These are phyloP conservation scores for Clonostachys rosea DNA, from an alignment of 2,329 filamentous ascomycete species.

Conservation along the genomic window DNA sequence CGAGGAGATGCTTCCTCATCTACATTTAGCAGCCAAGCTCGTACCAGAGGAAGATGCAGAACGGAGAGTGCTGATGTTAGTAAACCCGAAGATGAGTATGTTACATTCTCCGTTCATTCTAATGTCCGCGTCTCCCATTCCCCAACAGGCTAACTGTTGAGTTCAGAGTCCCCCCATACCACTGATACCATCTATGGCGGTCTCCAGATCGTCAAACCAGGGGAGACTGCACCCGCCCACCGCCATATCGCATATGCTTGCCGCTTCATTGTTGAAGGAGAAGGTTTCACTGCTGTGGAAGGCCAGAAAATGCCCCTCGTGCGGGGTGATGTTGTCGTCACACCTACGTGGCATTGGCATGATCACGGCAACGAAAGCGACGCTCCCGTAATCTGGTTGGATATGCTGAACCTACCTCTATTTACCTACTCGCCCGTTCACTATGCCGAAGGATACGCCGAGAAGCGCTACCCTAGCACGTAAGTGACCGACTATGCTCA, in stretches of 20 bases:
- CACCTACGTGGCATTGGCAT: conserved; percentile 55
- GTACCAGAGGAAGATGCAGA: conserved; percentile 26
- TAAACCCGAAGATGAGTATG: conserved; percentile 34
- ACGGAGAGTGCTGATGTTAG: conserved; percentile 27
- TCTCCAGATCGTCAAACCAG: conserved; percentile 50
- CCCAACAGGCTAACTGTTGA: background rate
- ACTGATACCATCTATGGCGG: conserved; percentile 55
- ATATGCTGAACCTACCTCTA: conserved; percentile 47
- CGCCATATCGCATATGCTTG: conserved; percentile 51
- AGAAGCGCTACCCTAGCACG: conserved; percentile 42
- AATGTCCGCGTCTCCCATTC: background rate
- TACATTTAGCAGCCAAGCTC: conserved; percentile 18
- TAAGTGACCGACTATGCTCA: conserved; percentile 8
- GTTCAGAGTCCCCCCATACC: conserved; percentile 43
- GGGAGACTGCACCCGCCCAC: conserved; percentile 50
- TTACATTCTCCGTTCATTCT: background rate
- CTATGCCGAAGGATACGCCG: conserved; percentile 45
- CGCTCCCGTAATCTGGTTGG: conserved; percentile 52
- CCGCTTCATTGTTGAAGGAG: conserved; percentile 53
- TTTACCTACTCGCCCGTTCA: conserved; percentile 46
- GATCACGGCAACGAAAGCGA: conserved; percentile 55
- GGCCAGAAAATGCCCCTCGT: conserved; percentile 45
- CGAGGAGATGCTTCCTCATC: conserved; percentile 18
- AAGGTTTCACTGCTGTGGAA: conserved; percentile 52
- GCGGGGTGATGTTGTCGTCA: conserved; percentile 51